Conservation (phyloP, 768 basidiomycete species). For the Collybia sp. region DNA sequence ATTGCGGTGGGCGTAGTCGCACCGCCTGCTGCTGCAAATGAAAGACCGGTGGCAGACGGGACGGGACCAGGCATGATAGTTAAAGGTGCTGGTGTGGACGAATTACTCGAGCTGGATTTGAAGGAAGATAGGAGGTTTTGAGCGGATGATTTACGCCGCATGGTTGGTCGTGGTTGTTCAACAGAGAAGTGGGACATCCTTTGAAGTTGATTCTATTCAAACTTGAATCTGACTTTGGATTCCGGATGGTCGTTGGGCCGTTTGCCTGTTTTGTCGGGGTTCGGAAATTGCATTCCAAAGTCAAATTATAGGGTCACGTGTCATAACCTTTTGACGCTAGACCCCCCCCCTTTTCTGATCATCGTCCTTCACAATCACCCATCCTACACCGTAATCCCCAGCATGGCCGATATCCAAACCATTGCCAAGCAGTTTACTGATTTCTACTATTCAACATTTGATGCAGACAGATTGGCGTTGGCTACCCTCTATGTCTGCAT, state of each 20-base stretch:
- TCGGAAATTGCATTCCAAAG: neutral
- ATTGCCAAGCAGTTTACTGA: slow-evolving; percentile 77
- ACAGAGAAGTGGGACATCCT: slow-evolving; percentile 35
- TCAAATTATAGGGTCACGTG: neutral
- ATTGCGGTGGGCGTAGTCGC: slow-evolving; percentile 37
- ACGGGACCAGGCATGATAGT: slow-evolving; percentile 24
- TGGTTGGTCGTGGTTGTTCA: slow-evolving; percentile 44
- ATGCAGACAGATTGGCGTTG: slow-evolving; percentile 53
- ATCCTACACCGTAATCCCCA: slow-evolving; percentile 2
- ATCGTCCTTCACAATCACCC: slow-evolving; percentile 7
- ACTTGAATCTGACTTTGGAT: too few species aligned
- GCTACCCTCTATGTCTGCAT: slow-evolving; percentile 71
- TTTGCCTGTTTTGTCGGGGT: too few species aligned
- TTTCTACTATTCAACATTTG: slow-evolving; percentile 84
- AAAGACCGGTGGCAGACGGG: slow-evolving; percentile 26
- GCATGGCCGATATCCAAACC: slow-evolving; percentile 68
- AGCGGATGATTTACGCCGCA: slow-evolving; percentile 84
- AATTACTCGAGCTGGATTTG: slow-evolving; percentile 35
- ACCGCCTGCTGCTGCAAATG: slow-evolving; percentile 30
- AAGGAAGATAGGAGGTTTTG: slow-evolving; percentile 80
- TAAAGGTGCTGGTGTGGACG: slow-evolving; percentile 27
- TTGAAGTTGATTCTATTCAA: too few species aligned
- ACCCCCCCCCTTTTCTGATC: slow-evolving; percentile 3
- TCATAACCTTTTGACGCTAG: neutral
- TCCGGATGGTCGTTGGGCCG: too few species aligned